Evolutionary conservation across 169 alveolate species (phyloP), one percentile per base, ranked within the genome.

Genomic region (Plasmodium adleri): DNA sequence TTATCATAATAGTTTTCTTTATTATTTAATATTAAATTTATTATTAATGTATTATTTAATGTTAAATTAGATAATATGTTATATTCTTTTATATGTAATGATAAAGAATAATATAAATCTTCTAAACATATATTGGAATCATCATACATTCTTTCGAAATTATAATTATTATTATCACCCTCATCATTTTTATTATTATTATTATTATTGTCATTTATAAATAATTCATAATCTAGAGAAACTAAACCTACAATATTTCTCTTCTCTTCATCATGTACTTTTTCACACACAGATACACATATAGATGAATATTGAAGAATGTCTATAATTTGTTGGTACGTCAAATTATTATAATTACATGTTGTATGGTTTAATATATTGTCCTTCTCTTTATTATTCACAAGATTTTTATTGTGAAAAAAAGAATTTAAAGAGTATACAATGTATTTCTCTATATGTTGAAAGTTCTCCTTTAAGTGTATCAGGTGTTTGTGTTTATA

Each of bases 401-500:
- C 20, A 54, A 28, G 17, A 1, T 8, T 39, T 52, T 13, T 60
- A 62, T 52, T 26, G 3, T 4, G 32, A 66, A n/a, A 26, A 26
- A 5, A 32, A n/a, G 66, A 26, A 58, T 71, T 39, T 54, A 63
- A 80, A 17, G 64, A 66, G 52, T 80, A 68, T 26, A 54, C 12
- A 15, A 80, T 28, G 32, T 80, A 50, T 50, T 22, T 20, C 43
- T 52, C 80, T 7, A 80, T 28, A 28, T 28, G 3, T 47, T 70
- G 26, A 60, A 74, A 80, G 1, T 68, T 68, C 0, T 80, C 90
- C 39, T 68, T 80, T 52, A 80, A 28, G 13, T 32, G 72, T 22
- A 80, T 52, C 62, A 80, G 50, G 32, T 80, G 85, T 45, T 80
- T 80, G 20, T 80, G 90, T 43, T 80, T 80, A 64, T 80, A 80